A percentile compares a stretch with the other conserved stretches of the same genome.
Conservation (phyloP, 805 yeast species). For the Zygotorulaspora sp. region DNA sequence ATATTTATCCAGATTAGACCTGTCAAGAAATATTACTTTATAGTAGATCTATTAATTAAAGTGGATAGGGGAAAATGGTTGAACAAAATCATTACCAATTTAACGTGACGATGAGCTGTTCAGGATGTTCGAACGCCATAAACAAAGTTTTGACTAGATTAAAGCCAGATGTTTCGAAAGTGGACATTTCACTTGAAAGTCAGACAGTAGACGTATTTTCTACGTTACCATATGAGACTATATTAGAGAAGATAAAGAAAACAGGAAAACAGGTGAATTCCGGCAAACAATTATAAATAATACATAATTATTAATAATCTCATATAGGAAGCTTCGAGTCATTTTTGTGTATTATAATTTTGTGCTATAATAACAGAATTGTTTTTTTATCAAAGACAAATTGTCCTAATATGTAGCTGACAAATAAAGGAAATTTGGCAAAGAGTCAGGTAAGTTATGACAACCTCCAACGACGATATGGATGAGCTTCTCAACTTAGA, state of each 20-base stretch:
- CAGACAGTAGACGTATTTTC: constrained; percentile 81
- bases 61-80: constrained; percentile 13
- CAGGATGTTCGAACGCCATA: constrained; percentile 86
- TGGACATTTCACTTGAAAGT: constrained; percentile 69
- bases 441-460: background rate
- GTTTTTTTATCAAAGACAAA: no score
- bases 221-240: constrained; percentile 63
- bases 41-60: no score
- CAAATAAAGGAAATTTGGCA: no score
- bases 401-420: no score
- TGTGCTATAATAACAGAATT: no score
- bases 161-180: constrained; percentile 63
- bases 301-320: background rate
- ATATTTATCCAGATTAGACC: no score
- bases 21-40: no score
- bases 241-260: constrained; percentile 75
- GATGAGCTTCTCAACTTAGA: constrained; percentile 60
- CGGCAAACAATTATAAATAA: constrained; percentile 43
- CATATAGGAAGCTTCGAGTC: background rate
- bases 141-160: constrained; percentile 65
- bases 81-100: constrained; percentile 61
- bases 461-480: constrained; percentile 30
- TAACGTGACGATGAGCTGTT: constrained; percentile 80
- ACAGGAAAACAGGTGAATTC: constrained; percentile 81
- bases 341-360: background rate